Evolutionary conservation across 495 filamentous ascomycete species (phyloP).

Genomic region (Talaromyces wortmannii): DNA sequence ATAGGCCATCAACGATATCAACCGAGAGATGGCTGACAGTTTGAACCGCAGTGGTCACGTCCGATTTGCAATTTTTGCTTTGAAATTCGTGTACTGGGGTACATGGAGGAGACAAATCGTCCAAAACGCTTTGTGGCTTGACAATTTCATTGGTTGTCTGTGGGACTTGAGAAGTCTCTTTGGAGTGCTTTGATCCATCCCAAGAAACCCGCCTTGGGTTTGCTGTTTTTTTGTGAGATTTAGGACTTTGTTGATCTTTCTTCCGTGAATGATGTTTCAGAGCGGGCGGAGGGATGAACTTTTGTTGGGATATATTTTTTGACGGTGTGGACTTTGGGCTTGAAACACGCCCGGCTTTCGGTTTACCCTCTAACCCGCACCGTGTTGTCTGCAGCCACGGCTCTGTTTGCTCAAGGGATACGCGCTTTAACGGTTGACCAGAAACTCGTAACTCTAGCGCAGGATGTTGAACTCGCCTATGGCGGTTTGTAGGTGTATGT

Average conservation of each 20-base stretch:
- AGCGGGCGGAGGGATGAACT: slow-evolving; percentile 30
- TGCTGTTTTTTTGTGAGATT: slow-evolving; percentile 11
- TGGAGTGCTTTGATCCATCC: slow-evolving; percentile 34
- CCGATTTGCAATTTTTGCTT: slow-evolving; percentile 3
- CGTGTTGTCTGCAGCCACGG: slow-evolving; percentile 27
- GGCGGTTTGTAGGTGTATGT: background rate
- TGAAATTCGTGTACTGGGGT: background rate
- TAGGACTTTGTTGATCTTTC: slow-evolving; percentile 18
- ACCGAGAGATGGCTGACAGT: slow-evolving; percentile 34
- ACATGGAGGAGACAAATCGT: background rate
- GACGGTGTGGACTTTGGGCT: background rate
- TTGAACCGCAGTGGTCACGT: slow-evolving; percentile 20
- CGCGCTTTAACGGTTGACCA: slow-evolving; percentile 32
- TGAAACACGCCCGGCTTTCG: background rate
- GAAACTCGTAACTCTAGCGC: slow-evolving; percentile 31
- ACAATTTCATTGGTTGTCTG: background rate
- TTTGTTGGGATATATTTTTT: background rate
- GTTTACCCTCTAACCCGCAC: slow-evolving; percentile 26
- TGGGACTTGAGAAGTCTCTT: slow-evolving; percentile 12
- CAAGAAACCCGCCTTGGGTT: slow-evolving; percentile 38
- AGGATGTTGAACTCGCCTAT: slow-evolving; percentile 11
- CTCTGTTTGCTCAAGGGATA: slow-evolving; percentile 32
- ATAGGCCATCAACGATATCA: slow-evolving; percentile 33
- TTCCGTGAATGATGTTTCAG: slow-evolving; percentile 38
- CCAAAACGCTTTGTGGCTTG: background rate